Percentiles rank a stretch among this genome's conserved stretches.
Conservation (phyloP, 2,329 filamentous ascomycete species). For the Fusarium denticulatum region DNA sequence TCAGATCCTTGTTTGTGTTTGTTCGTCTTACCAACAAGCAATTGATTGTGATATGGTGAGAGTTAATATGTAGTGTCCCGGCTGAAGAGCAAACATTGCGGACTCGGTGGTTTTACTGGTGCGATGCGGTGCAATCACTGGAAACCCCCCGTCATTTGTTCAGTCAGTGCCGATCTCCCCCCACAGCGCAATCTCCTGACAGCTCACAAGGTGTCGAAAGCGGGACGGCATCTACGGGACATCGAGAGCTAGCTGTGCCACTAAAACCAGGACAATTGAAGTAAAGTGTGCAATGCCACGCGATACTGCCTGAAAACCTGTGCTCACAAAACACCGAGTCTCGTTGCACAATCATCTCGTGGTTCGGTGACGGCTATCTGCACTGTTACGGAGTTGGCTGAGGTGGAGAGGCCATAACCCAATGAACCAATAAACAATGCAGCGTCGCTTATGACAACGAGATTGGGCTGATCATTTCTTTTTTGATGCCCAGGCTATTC, state of each 20-base stretch:
- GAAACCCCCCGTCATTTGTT: background rate
- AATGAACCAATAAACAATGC: background rate
- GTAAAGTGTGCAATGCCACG: background rate
- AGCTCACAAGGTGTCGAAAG: slow-evolving; percentile 16
- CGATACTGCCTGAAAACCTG: background rate
- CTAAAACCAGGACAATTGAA: background rate
- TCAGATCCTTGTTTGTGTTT: background rate
- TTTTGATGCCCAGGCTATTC: background rate
- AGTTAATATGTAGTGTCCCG: too few species aligned
- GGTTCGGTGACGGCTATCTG: background rate
- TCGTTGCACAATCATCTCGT: background rate
- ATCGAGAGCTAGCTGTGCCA: background rate
- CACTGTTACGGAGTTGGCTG: background rate
- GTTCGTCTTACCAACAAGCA: background rate
- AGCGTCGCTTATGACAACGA: slow-evolving; percentile 26
- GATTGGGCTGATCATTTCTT: slow-evolving; percentile 4
- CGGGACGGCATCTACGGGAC: background rate
- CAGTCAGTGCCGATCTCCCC: slow-evolving; percentile 25
- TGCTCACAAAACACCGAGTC: background rate
- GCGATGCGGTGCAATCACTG: background rate
- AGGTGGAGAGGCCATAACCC: background rate
- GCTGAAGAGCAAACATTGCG: background rate
- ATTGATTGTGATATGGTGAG: background rate
- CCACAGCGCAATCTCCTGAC: slow-evolving; percentile 34
- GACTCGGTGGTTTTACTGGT: background rate